phyloP scores from a whole-genome alignment of 768 basidiomycete species.

The Crucibulum laeve region DNA sequence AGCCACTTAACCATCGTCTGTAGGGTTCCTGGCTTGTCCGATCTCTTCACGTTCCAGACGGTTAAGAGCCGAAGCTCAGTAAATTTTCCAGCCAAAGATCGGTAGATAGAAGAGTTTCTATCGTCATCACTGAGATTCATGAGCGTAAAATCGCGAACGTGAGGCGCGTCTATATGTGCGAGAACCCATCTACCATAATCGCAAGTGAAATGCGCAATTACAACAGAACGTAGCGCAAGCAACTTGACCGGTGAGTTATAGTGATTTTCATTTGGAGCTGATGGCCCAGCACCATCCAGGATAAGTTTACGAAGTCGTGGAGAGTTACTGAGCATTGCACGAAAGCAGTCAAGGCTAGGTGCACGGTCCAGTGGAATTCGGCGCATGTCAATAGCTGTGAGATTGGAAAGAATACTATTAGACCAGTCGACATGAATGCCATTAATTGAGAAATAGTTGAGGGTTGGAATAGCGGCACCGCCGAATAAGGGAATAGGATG shows the following conservation, averaged over 20 bases:
- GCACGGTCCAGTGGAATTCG: conserved; percentile 49
- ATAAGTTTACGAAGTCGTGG: conserved; percentile 50
- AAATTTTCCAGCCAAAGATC: conserved; percentile 40
- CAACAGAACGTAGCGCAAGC: conserved; percentile 46
- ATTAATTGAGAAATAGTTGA: conserved; percentile 50
- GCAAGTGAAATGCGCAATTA: conserved; percentile 52
- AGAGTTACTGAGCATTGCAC: conserved; percentile 43
- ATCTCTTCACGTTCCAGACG: conserved; percentile 30
- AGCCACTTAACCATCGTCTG: conserved; percentile 44
- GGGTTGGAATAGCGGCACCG: conserved; percentile 36
- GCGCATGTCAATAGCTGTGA: conserved; percentile 64
- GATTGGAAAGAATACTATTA: conserved; percentile 40
- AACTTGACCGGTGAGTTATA: too few species aligned
- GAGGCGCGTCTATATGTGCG: conserved; percentile 50
- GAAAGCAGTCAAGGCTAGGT: conserved; percentile 48
- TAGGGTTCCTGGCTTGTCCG: conserved; percentile 12
- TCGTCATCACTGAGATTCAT: conserved; percentile 49
- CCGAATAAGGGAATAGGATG: conserved; percentile 45
- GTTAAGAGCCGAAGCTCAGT: conserved; percentile 53
- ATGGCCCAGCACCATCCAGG: conserved; percentile 62
- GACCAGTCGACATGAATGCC: conserved; percentile 63
- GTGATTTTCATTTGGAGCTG: too few species aligned
- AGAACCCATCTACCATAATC: conserved; percentile 43
- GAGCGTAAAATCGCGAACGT: conserved; percentile 53
- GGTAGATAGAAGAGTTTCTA: conserved; percentile 45